Base-by-base conservation (phyloP, 805 yeast species). In the Lipomyces yamadae region DNA sequence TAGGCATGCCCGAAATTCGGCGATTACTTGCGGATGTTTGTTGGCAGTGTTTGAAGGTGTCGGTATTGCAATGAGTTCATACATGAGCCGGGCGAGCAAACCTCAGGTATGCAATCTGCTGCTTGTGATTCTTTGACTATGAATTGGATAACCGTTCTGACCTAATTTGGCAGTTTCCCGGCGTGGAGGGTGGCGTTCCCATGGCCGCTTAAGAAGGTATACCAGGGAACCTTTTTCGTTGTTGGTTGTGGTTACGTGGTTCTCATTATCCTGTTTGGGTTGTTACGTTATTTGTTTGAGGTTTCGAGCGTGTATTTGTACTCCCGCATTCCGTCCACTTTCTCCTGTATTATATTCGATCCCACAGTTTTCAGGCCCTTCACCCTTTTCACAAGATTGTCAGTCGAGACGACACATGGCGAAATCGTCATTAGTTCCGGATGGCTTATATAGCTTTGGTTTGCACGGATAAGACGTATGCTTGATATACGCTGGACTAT, bases 41-140 rank as follows among this genome's bases (percentile, higher is more conserved):
- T 84, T 95, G 76, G 99, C 97, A 76, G 95, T 92, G 61, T 90
- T 95, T 75, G 99, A 95, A 82, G 99, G 99, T 84, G 98, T 92
- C 61, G 98, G 98, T 76, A 86, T 94, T 85, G 91, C 93, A 87
- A 86, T 94, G 85, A 42, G 48, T 42, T 42, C 48, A n/a, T 96
- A 90, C 79, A 87, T 98, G 81, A 86, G 87, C 76, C 86, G 90
- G 84, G 97, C 97, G 18, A 62, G 45, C 11, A 39, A 55, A 48
- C 62, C 62, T 33, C 60, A 32, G 29, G 35, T 57, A 48, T 13
- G 56, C 24, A 10, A 10, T 29, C 10, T 6, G 15, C 6, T 7
- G 10, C 18, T 53, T n/a, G 48, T 8, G n/a, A 15, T 6, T 53
- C 34, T 53, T 53, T 53, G 29, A 30, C 24, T 52, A 15, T 52